These are phyloP conservation scores for Gardenia jasminoides DNA, from an alignment of 257 asterid genomes.

Conservation along the genomic window DNA sequence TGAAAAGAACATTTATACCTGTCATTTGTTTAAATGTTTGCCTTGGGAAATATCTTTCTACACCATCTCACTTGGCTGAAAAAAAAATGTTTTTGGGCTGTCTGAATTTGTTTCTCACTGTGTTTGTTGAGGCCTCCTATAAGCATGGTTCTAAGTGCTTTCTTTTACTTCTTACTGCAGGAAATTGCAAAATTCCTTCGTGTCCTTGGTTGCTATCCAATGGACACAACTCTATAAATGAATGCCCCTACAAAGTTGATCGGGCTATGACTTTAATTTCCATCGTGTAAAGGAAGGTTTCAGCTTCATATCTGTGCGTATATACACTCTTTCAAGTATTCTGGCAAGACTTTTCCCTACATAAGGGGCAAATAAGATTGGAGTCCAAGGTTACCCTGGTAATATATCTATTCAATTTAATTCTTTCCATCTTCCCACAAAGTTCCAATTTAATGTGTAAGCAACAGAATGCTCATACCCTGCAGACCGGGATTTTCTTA, in stretches of 20 bases:
- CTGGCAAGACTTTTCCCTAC: not conserved
- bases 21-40: not conserved
- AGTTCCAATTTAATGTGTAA: not conserved
- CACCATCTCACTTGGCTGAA: too few relatives aligned
- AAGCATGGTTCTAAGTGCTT: not conserved
- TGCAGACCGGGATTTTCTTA: not conserved
- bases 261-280: not conserved
- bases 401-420: not conserved
- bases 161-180: constrained; percentile 21
- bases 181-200: constrained; percentile 63
- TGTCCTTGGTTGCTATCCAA: constrained; percentile 64
- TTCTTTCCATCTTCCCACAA: constrained; percentile 14
- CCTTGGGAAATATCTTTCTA: not conserved
- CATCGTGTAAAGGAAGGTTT: constrained; percentile 7
- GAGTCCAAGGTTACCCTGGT: not conserved
- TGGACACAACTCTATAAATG: constrained; percentile 39
- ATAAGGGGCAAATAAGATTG: constrained; percentile 1
- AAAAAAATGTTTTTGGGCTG: too few relatives aligned
- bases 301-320: constrained; percentile 9
- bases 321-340: not conserved
- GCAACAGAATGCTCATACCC: not conserved
- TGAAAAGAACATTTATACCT: not conserved
- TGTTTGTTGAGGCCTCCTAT: not conserved
- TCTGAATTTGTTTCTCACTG: not conserved
- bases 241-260: not conserved